A percentile compares a stretch with the other conserved stretches of the same genome.
Conservation (phyloP, 371 early-diverging fungal genomes). For the Mortierella sp. region DNA sequence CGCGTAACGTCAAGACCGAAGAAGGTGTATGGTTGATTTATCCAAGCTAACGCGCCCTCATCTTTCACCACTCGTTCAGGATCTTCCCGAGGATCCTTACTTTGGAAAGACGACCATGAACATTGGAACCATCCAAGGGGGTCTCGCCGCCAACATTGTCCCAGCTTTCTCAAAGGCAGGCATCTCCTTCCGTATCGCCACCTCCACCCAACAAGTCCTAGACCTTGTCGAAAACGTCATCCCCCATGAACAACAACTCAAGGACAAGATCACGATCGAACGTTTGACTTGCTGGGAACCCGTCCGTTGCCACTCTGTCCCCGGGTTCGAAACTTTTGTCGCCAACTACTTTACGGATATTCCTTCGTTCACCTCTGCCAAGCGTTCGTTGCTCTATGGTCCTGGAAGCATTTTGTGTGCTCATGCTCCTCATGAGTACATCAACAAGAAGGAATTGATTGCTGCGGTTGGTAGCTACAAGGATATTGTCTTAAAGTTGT, state of each 20-base stretch:
- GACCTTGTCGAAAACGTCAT: constrained; percentile 43
- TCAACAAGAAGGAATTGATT: constrained; percentile 61
- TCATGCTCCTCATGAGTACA: constrained; percentile 61
- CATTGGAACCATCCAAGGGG: constrained; percentile 59
- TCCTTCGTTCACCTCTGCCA: constrained; percentile 51
- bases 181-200: constrained; percentile 61
- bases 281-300: constrained; percentile 57
- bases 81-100: constrained; percentile 50
- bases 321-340: constrained; percentile 53
- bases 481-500: constrained; percentile 54
- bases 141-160: constrained; percentile 62
- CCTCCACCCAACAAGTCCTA: constrained; percentile 50
- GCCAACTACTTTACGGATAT: constrained; percentile 58
- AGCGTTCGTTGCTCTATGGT: constrained; percentile 57
- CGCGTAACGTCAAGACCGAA: not conserved
- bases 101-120: constrained; percentile 63
- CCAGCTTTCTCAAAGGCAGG: constrained; percentile 56
- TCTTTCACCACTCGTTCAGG: constrained; percentile 23
- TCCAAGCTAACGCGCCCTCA: not conserved
- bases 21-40: not conserved
- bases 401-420: constrained; percentile 63
- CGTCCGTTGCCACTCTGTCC: constrained; percentile 58
- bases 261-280: constrained; percentile 51
- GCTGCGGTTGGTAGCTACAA: constrained; percentile 59
- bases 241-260: constrained; percentile 30